Evolutionary conservation across 176 grass and related monocot genomes (phyloP), one percentile per base, ranked within the genome.

Genomic region (Tillandsia leiboldiana): DNA sequence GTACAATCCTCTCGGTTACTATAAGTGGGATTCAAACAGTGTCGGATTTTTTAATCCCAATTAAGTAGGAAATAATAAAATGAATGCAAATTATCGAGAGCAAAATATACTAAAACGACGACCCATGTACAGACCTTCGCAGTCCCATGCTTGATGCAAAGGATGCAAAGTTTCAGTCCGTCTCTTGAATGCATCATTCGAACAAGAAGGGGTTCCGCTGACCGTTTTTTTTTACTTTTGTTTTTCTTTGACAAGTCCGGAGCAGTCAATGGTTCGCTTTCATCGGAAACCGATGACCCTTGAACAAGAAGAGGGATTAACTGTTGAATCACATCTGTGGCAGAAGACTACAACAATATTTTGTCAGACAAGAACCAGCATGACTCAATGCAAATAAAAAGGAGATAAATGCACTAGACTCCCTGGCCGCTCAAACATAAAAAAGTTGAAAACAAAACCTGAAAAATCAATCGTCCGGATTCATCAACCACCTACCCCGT

Each of bases 191-290:
- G 82, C 82, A 92, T 78, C 71, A 97, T 97, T 68, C 79, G 80
- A 77, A 87, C 66, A 23, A 92, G 82, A 85, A 97, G 84, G 62
- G 93, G 93, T 64, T 87, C 83, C 64, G 82, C 68, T 72, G 76
- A 66, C 64, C 66, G 85, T 81, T 87, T 97, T 56, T 89, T 97
- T 79, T 92, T 92, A 70, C 65, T 79, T 87, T 90, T 92, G 23
- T 63, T 79, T 85, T 92, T 87, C 17, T 83, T 92, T 70, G 84
- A 77, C 28, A 92, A 65, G 50, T 83, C 77, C 20, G 69, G 28
- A 33, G 51, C 66, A 70, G 70, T 70, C n/a, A 81, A 66, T 54
- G 69, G 23, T 75, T 85, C 81, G 66, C 78, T 86, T 68, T 73
- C 84, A 74, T 90, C 89, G 22, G 73, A 66, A 57, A 71, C 67